Evolutionary conservation across 768 basidiomycete species (phyloP).

Genomic region (Phylloporus rhodoxanthus): DNA sequence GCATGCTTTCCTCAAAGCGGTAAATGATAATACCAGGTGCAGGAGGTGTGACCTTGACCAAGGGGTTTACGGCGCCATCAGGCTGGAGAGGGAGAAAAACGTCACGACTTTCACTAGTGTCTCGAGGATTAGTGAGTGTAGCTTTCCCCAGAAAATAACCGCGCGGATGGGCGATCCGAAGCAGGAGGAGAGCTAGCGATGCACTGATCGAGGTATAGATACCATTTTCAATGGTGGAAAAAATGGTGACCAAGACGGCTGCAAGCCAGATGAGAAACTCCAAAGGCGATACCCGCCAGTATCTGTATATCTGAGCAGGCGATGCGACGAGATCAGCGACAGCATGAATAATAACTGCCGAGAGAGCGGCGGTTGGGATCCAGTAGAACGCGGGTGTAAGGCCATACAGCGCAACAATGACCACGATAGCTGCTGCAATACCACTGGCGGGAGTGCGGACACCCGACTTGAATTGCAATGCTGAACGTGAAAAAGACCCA

Average conservation of each 20-base stretch:
- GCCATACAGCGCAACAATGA: constrained; percentile 91
- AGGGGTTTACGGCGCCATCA: constrained; percentile 58
- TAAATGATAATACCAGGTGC: constrained; percentile 86
- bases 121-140: constrained; percentile 41
- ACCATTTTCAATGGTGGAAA: constrained; percentile 91
- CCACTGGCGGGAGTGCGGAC: constrained; percentile 95
- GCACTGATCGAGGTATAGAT: constrained; percentile 83
- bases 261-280: constrained; percentile 88
- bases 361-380: constrained; percentile 77
- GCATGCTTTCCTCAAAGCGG: constrained; percentile 84
- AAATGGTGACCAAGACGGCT: constrained; percentile 84
- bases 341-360: constrained; percentile 92
- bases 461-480: constrained; percentile 92
- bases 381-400: constrained; percentile 90
- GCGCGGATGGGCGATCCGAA: constrained; percentile 83
- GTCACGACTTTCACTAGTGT: constrained; percentile 47
- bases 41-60: constrained; percentile 70
- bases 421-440: constrained; percentile 76
- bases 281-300: constrained; percentile 90
- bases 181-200: constrained; percentile 72
- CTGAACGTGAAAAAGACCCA: constrained; percentile 97
- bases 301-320: constrained; percentile 75
- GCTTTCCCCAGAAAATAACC: constrained; percentile 90
- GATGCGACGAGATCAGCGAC: constrained; percentile 84
- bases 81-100: constrained; percentile 75